Base-by-base conservation (phyloP, 2,329 filamentous ascomycete genomes). In the Saccharata proteae region DNA sequence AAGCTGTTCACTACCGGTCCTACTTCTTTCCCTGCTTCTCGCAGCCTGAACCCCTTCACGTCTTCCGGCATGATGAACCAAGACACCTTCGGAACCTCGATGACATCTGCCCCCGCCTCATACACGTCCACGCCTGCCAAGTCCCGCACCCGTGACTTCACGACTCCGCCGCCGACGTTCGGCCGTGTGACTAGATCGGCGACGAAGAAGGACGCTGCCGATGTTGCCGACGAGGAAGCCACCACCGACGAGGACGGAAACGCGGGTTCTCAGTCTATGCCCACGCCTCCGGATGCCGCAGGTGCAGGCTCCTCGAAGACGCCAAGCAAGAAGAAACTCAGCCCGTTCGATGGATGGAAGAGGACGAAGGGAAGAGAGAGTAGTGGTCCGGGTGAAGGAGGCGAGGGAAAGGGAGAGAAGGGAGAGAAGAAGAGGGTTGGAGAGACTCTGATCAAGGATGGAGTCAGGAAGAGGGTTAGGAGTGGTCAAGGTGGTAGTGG, bases 331-430 rank as follows among this genome's bases (percentile, higher is more conserved):
- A 46, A 41, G 40, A 46, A 53, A 40, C 59, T 58, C 35, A 75
- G 69, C 43, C 73, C 72, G 3, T 83, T 83, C 43, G 74, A 80
- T 43, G 64, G 64, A 22, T 84, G 77, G 77, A 69, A 63, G 40
- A 71, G 76, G 36, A 72, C 71, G 43, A 83, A 83, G 62, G 59
- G 55, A 43, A 22, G 20, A 1, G 34, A 40, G 5, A 38, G 44
- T 26, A 36, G 32, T n/a, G 20, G 8, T 2, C 48, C 58, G 52
- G 40, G 54, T 43, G 47, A 51, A n/a, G 43, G 49, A 18, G 52
- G 52, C 38, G 41, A 42, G 12, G 58, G 60, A 38, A 61, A 49
- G 38, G 69, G n/a, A n/a, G n/a, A 64, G 55, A 60, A 59, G 38
- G 47, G 54, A 22, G 62, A 55, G 16, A 58, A 60, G 14, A 34